A percentile compares a stretch with the other conserved stretches of the same genome.
phyloP scores from a whole-genome alignment of 2,329 filamentous ascomycete genomes.

The Aphanocladium album region DNA sequence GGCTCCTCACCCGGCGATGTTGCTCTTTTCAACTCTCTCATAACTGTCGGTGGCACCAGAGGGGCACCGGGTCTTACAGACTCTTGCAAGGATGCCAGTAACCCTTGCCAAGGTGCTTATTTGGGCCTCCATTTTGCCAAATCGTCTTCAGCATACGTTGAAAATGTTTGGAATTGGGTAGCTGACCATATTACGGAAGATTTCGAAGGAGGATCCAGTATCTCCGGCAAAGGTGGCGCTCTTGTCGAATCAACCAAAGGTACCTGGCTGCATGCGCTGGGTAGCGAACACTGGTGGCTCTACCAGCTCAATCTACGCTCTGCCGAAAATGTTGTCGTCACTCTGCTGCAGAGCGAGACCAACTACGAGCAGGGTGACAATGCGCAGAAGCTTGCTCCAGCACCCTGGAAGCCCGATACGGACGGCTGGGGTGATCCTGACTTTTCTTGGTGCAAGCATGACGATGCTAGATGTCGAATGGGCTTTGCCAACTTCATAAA shows the following conservation, averaged over 20 bases:
- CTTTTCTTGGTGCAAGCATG: slow-evolving; percentile 33
- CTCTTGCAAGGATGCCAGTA: slow-evolving; percentile 28
- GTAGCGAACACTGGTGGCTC: slow-evolving; percentile 53
- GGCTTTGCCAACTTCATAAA: slow-evolving; percentile 37
- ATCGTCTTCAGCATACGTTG: slow-evolving; percentile 7
- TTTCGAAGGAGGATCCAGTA: slow-evolving; percentile 37
- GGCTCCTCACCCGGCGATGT: slow-evolving; percentile 42
- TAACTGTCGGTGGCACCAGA: slow-evolving; percentile 41
- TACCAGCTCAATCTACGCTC: slow-evolving; percentile 53
- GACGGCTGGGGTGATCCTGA: slow-evolving; percentile 37
- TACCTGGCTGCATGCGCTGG: slow-evolving; percentile 43
- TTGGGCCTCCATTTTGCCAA: slow-evolving; percentile 44
- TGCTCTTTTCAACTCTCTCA: slow-evolving; percentile 42
- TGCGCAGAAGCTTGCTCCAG: slow-evolving; percentile 27
- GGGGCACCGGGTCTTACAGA: slow-evolving; percentile 33
- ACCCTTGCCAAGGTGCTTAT: slow-evolving; percentile 42
- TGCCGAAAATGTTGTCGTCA: slow-evolving; percentile 45
- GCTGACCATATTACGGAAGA: slow-evolving; percentile 44
- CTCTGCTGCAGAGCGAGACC: slow-evolving; percentile 50
- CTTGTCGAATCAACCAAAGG: slow-evolving; percentile 43
- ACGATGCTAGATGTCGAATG: slow-evolving; percentile 37
- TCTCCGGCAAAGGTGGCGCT: slow-evolving; percentile 44
- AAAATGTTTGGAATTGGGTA: slow-evolving; percentile 32
- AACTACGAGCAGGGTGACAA: slow-evolving; percentile 35
- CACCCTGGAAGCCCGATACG: slow-evolving; percentile 35